Conservation (phyloP, 2,329 filamentous ascomycete genomes). For the Fusarium protoensiforme region DNA sequence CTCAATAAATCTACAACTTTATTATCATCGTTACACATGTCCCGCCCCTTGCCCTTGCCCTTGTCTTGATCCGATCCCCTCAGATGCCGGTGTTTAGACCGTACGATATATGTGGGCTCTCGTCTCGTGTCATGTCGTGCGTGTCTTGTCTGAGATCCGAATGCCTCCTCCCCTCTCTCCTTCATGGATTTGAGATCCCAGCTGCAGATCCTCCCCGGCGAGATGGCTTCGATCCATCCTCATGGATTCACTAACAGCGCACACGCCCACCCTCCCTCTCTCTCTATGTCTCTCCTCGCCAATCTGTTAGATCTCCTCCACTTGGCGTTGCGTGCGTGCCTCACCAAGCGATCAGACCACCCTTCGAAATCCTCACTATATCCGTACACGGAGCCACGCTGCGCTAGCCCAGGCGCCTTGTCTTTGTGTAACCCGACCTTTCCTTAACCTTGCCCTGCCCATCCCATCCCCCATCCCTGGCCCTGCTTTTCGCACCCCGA, state of each 20-base stretch:
- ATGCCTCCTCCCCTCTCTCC: not conserved
- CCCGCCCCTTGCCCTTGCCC: conserved; percentile 12
- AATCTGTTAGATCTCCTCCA: conserved; percentile 33
- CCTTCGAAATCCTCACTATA: conserved; percentile 7
- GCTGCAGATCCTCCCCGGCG: conserved; percentile 20
- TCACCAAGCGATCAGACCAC: conserved; percentile 28
- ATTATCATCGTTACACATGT: not conserved
- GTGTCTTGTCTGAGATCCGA: not conserved
- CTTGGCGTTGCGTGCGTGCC: conserved; percentile 23
- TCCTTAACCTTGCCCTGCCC: conserved; percentile 30
- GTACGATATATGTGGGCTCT: conserved; percentile 27
- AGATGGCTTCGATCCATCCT: not conserved
- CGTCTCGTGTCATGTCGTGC: conserved; percentile 7
- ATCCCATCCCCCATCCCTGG: conserved; percentile 19
- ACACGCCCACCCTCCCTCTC: conserved; percentile 5
- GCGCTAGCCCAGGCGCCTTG: conserved; percentile 19
- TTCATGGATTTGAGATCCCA: conserved; percentile 9
- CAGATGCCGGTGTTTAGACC: not conserved
- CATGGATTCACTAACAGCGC: conserved; percentile 2
- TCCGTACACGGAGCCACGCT: not conserved
- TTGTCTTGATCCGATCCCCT: conserved; percentile 12
- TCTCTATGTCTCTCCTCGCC: conserved; percentile 8
- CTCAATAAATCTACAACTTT: not conserved
- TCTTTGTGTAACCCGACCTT: conserved; percentile 39
- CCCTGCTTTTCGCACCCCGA: conserved; percentile 35